Conservation (phyloP, 2,329 filamentous ascomycete species). For the Talaromyces sp. region DNA sequence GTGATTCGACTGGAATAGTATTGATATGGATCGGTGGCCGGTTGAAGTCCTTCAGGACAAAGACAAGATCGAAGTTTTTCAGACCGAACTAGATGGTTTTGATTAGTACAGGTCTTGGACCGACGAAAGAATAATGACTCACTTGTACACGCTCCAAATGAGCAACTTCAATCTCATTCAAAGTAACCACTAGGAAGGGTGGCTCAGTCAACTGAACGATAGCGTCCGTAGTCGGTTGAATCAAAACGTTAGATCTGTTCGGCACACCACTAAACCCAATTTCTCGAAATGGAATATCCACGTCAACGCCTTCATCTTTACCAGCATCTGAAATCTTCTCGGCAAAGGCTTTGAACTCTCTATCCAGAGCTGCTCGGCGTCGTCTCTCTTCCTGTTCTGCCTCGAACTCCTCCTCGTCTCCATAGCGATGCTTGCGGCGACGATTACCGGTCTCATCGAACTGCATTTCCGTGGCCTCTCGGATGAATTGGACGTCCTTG, state of each 20-base stretch:
- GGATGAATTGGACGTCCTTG: constrained; percentile 96
- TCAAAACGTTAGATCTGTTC: constrained; percentile 89
- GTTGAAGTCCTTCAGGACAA: constrained; percentile 96
- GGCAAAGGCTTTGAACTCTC: constrained; percentile 92
- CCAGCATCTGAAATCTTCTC: constrained; percentile 97
- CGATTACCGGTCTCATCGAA: constrained; percentile 98
- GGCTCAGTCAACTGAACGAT: constrained; percentile 95
- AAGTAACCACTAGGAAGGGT: constrained; percentile 91
- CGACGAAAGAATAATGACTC: constrained; percentile 17
- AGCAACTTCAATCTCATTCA: constrained; percentile 93
- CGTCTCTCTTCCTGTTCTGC: constrained; percentile 95
- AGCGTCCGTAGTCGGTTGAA: constrained; percentile 95
- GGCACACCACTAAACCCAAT: constrained; percentile 96
- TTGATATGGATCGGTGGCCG: constrained; percentile 92
- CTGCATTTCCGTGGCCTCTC: constrained; percentile 96
- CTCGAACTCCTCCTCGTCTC: constrained; percentile 98
- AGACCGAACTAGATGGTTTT: constrained; percentile 70
- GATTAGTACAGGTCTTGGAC: not conserved
- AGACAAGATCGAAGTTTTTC: constrained; percentile 98
- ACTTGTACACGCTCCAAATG: constrained; percentile 87
- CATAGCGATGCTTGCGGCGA: constrained; percentile 95
- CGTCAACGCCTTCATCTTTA: constrained; percentile 83
- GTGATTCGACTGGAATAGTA: constrained; percentile 91
- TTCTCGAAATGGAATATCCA: constrained; percentile 95
- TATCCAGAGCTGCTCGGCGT: constrained; percentile 85